These are phyloP conservation scores for Mycena maculata DNA, from an alignment of 768 basidiomycete genomes.

Conservation along the genomic window DNA sequence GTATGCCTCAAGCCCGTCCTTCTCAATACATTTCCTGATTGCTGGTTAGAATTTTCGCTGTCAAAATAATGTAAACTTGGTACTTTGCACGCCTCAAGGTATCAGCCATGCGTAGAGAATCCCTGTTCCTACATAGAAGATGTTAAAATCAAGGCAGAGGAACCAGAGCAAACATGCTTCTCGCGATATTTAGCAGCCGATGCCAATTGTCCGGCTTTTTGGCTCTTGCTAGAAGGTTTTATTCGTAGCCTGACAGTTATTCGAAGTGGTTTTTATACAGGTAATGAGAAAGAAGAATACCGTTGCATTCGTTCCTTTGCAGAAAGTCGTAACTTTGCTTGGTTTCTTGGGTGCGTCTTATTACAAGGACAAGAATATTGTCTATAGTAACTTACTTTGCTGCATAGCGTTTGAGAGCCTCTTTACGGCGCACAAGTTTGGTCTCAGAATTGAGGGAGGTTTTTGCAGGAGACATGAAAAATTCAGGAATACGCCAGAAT, in stretches of 20 bases:
- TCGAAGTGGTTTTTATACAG: not conserved
- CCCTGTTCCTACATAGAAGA: not conserved
- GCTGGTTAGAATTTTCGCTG: not conserved
- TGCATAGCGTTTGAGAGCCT: not conserved
- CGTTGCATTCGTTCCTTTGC: not conserved
- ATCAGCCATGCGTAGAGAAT: not conserved
- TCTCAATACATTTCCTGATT: not conserved
- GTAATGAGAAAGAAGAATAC: not conserved
- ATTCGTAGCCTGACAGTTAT: not conserved
- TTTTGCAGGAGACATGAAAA: not conserved
- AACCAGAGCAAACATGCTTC: not conserved
- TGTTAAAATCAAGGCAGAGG: not conserved
- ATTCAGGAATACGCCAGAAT: not conserved
- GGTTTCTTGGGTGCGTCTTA: not conserved
- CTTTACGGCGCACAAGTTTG: not conserved
- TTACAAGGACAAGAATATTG: not conserved
- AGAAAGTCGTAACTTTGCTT: not conserved
- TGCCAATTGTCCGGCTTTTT: not conserved
- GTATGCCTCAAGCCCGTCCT: not conserved
- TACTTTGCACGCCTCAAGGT: not conserved
- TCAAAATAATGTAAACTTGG: not conserved
- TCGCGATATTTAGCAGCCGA: constrained; percentile 6
- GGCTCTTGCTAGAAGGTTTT: not conserved
- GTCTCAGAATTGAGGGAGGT: not conserved
- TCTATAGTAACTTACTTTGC: not conserved